Conservation (phyloP, 2,329 filamentous ascomycete genomes). For the Chaetomiaceae sp. region DNA sequence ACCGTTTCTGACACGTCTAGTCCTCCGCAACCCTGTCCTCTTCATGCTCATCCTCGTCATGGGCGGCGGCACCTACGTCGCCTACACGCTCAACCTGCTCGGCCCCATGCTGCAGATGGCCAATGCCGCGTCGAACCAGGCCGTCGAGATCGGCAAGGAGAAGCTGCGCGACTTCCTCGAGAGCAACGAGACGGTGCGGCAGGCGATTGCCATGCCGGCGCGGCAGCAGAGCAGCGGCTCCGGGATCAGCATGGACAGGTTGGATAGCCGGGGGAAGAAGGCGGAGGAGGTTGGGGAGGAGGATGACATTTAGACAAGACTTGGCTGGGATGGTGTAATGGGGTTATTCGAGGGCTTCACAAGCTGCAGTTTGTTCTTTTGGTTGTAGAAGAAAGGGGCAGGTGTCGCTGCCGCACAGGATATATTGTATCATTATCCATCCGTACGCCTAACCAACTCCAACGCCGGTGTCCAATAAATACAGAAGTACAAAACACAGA, state of each 20-base stretch:
- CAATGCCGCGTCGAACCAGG: constrained; percentile 82
- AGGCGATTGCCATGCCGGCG: constrained; percentile 73
- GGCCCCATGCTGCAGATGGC: constrained; percentile 95
- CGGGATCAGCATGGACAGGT: constrained; percentile 53
- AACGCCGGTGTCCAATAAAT: constrained; percentile 16
- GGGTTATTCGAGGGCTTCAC: background rate
- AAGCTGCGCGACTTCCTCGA: constrained; percentile 86
- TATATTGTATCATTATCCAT: constrained; percentile 14
- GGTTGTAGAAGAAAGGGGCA: constrained; percentile 1
- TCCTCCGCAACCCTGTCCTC: constrained; percentile 88
- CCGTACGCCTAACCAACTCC: background rate
- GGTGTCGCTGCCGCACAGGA: constrained; percentile 8
- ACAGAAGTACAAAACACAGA: constrained; percentile 1
- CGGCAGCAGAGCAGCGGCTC: constrained; percentile 41
- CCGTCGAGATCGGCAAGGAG: constrained; percentile 86
- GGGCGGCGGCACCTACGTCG: constrained; percentile 75
- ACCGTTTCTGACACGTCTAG: constrained; percentile 42
- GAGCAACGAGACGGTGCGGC: constrained; percentile 76
- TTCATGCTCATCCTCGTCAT: constrained; percentile 82
- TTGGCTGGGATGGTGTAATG: constrained; percentile 4
- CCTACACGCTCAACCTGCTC: constrained; percentile 90
- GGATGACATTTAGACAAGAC: constrained; percentile 51
- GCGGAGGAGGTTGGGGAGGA: constrained; percentile 38
- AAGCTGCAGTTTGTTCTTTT: constrained; percentile 12
- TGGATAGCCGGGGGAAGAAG: constrained; percentile 58